These are phyloP conservation scores for Pilasporangium apinafurcum DNA, from an alignment of 352 stramenopile species.

Conservation along the genomic window DNA sequence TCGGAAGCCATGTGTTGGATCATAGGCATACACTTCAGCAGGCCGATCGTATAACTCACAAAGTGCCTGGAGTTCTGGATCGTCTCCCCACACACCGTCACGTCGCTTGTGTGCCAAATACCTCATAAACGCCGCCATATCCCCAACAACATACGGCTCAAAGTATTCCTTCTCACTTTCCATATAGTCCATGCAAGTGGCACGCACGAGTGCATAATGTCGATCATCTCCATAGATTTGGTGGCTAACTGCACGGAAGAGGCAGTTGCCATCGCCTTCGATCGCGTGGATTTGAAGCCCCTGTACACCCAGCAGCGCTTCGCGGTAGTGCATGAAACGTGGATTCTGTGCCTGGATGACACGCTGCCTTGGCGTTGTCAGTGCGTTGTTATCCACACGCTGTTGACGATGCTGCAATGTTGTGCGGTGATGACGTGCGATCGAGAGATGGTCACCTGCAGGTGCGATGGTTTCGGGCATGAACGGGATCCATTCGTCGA, in stretches of 20 bases:
- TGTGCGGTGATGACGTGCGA: constrained; percentile 12
- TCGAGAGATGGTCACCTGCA: constrained; percentile 47
- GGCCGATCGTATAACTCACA: constrained; percentile 92
- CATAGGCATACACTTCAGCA: constrained; percentile 89
- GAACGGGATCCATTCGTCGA: constrained; percentile 69
- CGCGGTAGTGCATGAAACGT: constrained; percentile 67
- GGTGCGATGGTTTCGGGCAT: constrained; percentile 47
- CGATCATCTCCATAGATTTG: constrained; percentile 94
- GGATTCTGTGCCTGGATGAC: constrained; percentile 70
- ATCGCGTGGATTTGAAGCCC: constrained; percentile 58
- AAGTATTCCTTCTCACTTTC: constrained; percentile 90
- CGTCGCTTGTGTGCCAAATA: constrained; percentile 91
- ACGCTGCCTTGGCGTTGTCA: constrained; percentile 27
- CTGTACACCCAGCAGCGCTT: constrained; percentile 29
- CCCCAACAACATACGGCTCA: constrained; percentile 86
- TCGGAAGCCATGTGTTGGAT: constrained; percentile 51
- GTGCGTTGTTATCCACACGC: constrained; percentile 37
- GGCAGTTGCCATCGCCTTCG: constrained; percentile 96
- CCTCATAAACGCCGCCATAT: constrained; percentile 78
- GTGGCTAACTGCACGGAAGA: constrained; percentile 95
- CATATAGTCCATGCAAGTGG: constrained; percentile 95
- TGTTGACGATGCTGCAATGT: constrained; percentile 18
- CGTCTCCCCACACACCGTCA: constrained; percentile 92
- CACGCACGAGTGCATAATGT: constrained; percentile 88
- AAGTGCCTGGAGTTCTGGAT: constrained; percentile 94